phyloP scores from a whole-genome alignment of 306 rosid genomes.

The Vachellia collinsii region DNA sequence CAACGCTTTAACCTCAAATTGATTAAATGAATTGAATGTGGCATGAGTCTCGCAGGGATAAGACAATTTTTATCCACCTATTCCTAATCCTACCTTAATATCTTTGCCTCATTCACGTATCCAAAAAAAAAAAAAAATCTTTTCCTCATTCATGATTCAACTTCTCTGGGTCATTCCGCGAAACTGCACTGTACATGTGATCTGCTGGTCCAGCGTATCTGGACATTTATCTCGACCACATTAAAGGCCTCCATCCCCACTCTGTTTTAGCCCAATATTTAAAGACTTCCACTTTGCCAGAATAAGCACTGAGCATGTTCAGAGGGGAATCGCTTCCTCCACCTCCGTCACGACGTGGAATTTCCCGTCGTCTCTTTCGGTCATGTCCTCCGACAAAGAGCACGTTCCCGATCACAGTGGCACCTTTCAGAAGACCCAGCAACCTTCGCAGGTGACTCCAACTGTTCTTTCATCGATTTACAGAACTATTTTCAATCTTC shows the following conservation, averaged over 20 bases:
- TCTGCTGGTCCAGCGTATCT: constrained; percentile 44
- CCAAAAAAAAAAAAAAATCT: too few relatives aligned
- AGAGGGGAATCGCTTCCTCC: neutral
- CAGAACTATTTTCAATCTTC: neutral
- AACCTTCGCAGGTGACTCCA: constrained; percentile 62
- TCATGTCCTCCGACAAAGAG: constrained; percentile 67
- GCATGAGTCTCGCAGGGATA: neutral
- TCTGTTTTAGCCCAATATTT: neutral
- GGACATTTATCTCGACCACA: constrained; percentile 39
- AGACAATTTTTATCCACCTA: neutral
- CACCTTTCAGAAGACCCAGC: constrained; percentile 44
- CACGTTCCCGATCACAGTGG: constrained; percentile 35
- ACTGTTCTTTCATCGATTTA: neutral
- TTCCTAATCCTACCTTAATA: too few relatives aligned
- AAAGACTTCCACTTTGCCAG: constrained; percentile 4
- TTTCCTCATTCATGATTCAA: neutral
- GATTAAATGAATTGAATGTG: neutral
- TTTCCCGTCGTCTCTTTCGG: constrained; percentile 41
- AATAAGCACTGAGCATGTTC: constrained; percentile 36
- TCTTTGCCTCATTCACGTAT: neutral
- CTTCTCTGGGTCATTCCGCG: neutral
- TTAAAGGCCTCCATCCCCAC: constrained; percentile 26
- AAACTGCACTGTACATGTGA: neutral
- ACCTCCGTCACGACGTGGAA: neutral
- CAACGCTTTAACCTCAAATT: too few relatives aligned